Conservation (phyloP, 768 basidiomycete species). For the Leucogyrophana mollusca region DNA sequence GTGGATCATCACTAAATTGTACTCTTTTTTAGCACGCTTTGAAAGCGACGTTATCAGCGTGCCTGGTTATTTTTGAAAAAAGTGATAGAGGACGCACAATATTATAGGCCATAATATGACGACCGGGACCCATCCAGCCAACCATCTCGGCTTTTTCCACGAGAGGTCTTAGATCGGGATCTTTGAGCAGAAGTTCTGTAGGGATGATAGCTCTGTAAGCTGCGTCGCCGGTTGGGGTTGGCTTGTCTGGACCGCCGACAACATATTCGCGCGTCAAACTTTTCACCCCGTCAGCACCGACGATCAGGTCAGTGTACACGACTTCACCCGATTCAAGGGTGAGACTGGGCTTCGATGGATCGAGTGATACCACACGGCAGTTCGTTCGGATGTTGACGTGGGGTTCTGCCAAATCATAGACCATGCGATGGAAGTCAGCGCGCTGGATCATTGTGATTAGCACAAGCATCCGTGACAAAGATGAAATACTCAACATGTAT, state of each 20-base stretch:
- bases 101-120: constrained; percentile 45
- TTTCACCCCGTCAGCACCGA: constrained; percentile 55
- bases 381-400: constrained; percentile 35
- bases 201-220: constrained; percentile 59
- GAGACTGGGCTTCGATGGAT: constrained; percentile 32
- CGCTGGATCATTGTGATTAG: constrained; percentile 22
- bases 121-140: constrained; percentile 56
- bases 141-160: constrained; percentile 53
- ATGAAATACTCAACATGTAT: constrained; percentile 28
- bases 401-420: constrained; percentile 34
- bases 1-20: constrained; percentile 45
- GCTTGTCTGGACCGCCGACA: constrained; percentile 44
- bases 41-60: background rate
- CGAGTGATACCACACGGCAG: constrained; percentile 34
- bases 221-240: constrained; percentile 59
- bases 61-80: background rate
- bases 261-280: constrained; percentile 47
- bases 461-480: background rate
- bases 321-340: constrained; percentile 42
- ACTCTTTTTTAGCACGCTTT: constrained; percentile 37
- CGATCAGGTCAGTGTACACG: constrained; percentile 42
- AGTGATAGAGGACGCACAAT: constrained; percentile 32
- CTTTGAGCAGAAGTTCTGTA: constrained; percentile 40
- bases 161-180: constrained; percentile 50
- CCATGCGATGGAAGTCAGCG: constrained; percentile 45